Percentiles rank a stretch among this genome's conserved stretches.
phyloP scores from a whole-genome alignment of 2,329 filamentous ascomycete species.

The Beauveria bassiana region DNA sequence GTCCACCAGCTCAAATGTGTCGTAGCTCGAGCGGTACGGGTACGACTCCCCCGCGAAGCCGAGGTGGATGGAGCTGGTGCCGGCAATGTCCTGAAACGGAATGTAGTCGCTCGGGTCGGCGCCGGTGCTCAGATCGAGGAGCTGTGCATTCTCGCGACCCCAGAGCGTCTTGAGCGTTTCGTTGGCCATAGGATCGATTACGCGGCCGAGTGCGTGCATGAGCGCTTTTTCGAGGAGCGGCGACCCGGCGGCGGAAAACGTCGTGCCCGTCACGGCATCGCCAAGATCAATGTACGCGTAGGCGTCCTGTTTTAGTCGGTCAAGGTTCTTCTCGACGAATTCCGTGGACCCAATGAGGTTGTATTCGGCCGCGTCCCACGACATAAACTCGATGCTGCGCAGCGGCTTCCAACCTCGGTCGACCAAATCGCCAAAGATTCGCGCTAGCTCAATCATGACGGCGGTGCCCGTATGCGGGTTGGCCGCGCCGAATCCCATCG shows the following conservation, averaged over 20 bases:
- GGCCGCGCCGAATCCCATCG: slow-evolving; percentile 81
- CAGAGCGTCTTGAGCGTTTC: slow-evolving; percentile 67
- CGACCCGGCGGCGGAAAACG: slow-evolving; percentile 72
- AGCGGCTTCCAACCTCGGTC: slow-evolving; percentile 78
- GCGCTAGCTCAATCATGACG: slow-evolving; percentile 80
- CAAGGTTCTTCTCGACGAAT: slow-evolving; percentile 79
- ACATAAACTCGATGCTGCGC: slow-evolving; percentile 93
- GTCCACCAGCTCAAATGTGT: slow-evolving; percentile 82
- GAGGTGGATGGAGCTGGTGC: slow-evolving; percentile 80
- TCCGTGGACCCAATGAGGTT: slow-evolving; percentile 93
- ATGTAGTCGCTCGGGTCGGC: slow-evolving; percentile 66
- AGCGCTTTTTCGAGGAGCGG: slow-evolving; percentile 71
- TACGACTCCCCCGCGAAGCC: slow-evolving; percentile 60
- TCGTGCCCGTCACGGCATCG: slow-evolving; percentile 65
- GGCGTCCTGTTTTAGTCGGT: slow-evolving; percentile 63
- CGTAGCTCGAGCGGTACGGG: slow-evolving; percentile 79
- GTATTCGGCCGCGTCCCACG: slow-evolving; percentile 92
- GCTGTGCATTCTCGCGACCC: slow-evolving; percentile 52
- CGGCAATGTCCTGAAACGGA: slow-evolving; percentile 85
- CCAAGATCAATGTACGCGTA: slow-evolving; percentile 91
- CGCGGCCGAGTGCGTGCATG: slow-evolving; percentile 63
- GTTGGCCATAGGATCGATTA: slow-evolving; percentile 65
- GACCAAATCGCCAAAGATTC: slow-evolving; percentile 73
- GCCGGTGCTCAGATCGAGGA: slow-evolving; percentile 60
- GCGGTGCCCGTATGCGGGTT: slow-evolving; percentile 86